A percentile compares a stretch with the other conserved stretches of the same genome.
Conservation (phyloP, 805 yeast species). For the Sugiyamaella valdiviana region DNA sequence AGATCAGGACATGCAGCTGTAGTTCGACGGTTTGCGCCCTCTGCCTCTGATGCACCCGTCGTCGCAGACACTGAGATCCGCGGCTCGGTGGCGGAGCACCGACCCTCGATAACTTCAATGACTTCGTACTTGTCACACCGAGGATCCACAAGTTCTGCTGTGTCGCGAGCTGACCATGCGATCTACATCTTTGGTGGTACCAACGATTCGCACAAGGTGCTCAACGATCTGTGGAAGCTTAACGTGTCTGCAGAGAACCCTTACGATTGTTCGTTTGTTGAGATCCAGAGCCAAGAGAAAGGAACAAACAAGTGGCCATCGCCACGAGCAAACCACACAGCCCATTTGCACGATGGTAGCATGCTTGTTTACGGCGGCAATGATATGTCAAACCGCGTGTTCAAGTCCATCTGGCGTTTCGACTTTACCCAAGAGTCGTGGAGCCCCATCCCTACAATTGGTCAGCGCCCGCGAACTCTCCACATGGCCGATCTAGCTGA, state of each 20-base stretch:
- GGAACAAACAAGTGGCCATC: slow-evolving; percentile 18
- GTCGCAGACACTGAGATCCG: neutral
- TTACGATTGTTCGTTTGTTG: slow-evolving; percentile 9
- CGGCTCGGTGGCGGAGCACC: neutral
- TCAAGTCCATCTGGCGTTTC: slow-evolving; percentile 18
- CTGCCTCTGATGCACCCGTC: neutral
- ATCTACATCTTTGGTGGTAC: slow-evolving; percentile 22
- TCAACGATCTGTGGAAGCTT: slow-evolving; percentile 22
- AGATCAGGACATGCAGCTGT: slow-evolving; percentile 19
- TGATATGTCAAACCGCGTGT: slow-evolving; percentile 10
- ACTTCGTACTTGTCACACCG: neutral
- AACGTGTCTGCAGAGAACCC: slow-evolving; percentile 7
- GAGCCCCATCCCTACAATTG: slow-evolving; percentile 4
- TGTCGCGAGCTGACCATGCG: neutral
- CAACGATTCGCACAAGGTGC: slow-evolving; percentile 4
- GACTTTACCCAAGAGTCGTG: slow-evolving; percentile 13
- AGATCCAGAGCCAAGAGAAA: slow-evolving; percentile 16
- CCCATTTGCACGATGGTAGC: slow-evolving; percentile 11
- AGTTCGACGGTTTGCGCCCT: neutral
- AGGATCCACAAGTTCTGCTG: neutral
- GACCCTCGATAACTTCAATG: neutral
- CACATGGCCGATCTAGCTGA: slow-evolving; percentile 16
- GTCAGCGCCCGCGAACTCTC: slow-evolving; percentile 15
- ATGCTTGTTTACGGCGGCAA: slow-evolving; percentile 22
- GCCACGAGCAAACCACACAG: slow-evolving; percentile 18